Evolutionary conservation across 768 basidiomycete species (phyloP), one percentile per base, ranked within the genome.

Genomic region (Tephrocybe sp.): DNA sequence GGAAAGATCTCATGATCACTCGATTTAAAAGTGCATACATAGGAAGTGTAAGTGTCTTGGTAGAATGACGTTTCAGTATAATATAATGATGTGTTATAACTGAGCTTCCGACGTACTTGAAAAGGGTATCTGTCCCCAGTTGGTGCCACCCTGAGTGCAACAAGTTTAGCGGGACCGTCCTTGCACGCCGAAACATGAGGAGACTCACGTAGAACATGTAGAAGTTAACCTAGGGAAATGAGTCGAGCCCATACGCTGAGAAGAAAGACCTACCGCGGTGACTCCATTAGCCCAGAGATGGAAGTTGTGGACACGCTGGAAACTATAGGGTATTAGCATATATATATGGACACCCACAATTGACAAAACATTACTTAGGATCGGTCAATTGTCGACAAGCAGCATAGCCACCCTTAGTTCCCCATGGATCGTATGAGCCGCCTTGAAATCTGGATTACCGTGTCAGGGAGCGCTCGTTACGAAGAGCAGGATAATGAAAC

Each of bases 201-300:
- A 9, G 34, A 33, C 52, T 44, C 42, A 53, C 55, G 24, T 53
- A 56, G 18, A 56, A 56, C 55, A 56, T 56, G 27, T 56, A 53
- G 23, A 47, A 56, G 13, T 49, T 51, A 36, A 57, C 52, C 52
- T 54, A 34, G 4, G 2, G 18, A n/a, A 11, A 9, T 13, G 4
- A 31, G 40, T 18, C 25, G 31, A 16, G 19, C 22, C 6, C n/a
- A 25, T 16, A n/a, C 24, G 7, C n/a, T 18, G 2, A 31, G 18
- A 24, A 18, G 27, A 29, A 30, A n/a, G 13, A 13, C 52, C 15
- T 27, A 57, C 56, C 16, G 56, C 56, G 25, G 56, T 57, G 21
- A 57, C 56, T 15, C 56, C 56, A 30, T 54, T 54, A n/a, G 52
- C 56, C 56, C 56, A 57, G n/a, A 57, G 34, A 41, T 49, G 49